phyloP scores from a whole-genome alignment of 2,329 filamentous ascomycete genomes.

The Cladosporium halotolerans region DNA sequence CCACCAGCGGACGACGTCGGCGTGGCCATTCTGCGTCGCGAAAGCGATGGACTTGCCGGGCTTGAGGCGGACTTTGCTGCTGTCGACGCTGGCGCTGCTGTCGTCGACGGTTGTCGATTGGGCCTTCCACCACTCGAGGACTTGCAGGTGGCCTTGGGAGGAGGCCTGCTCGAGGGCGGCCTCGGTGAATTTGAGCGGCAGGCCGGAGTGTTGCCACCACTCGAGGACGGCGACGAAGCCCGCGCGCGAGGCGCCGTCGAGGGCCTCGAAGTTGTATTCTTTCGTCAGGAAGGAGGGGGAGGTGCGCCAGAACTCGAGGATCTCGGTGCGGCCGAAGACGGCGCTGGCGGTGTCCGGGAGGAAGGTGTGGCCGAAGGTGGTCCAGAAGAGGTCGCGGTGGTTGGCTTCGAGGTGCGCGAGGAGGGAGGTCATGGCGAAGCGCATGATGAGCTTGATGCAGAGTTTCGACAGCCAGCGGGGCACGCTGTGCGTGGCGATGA shows the following conservation, averaged over 20 bases:
- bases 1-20: constrained; percentile 81
- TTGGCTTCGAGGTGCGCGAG: constrained; percentile 65
- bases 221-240: constrained; percentile 81
- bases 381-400: constrained; percentile 71
- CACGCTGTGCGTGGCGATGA: constrained; percentile 60
- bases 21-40: constrained; percentile 75
- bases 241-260: constrained; percentile 80
- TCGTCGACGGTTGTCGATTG: constrained; percentile 32
- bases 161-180: constrained; percentile 82
- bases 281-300: constrained; percentile 77
- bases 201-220: constrained; percentile 80
- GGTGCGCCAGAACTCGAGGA: constrained; percentile 86
- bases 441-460: constrained; percentile 82
- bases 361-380: constrained; percentile 73
- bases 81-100: constrained; percentile 21
- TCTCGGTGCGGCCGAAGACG: constrained; percentile 75
- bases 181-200: constrained; percentile 80
- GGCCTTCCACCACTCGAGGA: constrained; percentile 89
- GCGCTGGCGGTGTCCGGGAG: constrained; percentile 83
- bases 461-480: constrained; percentile 71
- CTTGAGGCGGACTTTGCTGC: constrained; percentile 54
- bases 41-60: constrained; percentile 79
- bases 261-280: constrained; percentile 76
- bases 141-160: constrained; percentile 72
- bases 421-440: constrained; percentile 76